Evolutionary conservation across 495 filamentous ascomycete genomes (phyloP).

Genomic region (Penicillium daleae): DNA sequence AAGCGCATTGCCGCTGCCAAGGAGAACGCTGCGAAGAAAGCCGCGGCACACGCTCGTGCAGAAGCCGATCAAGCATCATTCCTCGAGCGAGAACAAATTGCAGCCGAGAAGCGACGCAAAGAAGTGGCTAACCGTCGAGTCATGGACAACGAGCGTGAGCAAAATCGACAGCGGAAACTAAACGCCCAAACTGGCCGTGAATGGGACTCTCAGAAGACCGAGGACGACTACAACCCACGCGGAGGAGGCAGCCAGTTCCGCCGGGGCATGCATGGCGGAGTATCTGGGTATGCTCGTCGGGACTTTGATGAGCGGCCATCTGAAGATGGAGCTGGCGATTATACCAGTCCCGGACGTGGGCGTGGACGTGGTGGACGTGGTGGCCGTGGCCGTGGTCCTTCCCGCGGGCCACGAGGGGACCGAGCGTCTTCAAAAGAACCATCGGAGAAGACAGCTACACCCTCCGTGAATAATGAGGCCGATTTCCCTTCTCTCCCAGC

Average conservation of each 20-base stretch:
- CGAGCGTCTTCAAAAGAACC: constrained; percentile 25
- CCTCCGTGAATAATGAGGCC: constrained; percentile 35
- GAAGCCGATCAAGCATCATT: constrained; percentile 72
- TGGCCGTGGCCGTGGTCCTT: constrained; percentile 39
- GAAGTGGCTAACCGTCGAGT: constrained; percentile 59
- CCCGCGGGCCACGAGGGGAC: constrained; percentile 36
- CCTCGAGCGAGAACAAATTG: constrained; percentile 64
- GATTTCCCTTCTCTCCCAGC: constrained; percentile 52
- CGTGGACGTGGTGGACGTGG: constrained; percentile 36
- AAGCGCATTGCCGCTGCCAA: constrained; percentile 62
- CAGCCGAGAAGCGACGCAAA: constrained; percentile 54
- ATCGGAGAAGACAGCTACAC: constrained; percentile 22
- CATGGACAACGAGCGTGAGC: constrained; percentile 73
- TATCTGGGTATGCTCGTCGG: constrained; percentile 44
- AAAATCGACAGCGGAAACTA: constrained; percentile 72
- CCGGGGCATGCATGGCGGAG: constrained; percentile 65
- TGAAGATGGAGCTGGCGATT: constrained; percentile 19
- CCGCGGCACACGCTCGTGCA: constrained; percentile 65
- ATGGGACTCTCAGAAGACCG: constrained; percentile 77
- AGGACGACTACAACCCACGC: constrained; percentile 58
- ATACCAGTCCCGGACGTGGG: constrained; percentile 21
- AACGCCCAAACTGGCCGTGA: constrained; percentile 67
- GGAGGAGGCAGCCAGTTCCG: constrained; percentile 51
- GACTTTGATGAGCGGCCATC: constrained; percentile 36
- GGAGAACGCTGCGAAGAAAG: constrained; percentile 59